A percentile compares a stretch with the other conserved stretches of the same genome.
These are phyloP conservation scores for Exutisphaerella laricina DNA, from an alignment of 2,329 filamentous ascomycete species.

Conservation along the genomic window DNA sequence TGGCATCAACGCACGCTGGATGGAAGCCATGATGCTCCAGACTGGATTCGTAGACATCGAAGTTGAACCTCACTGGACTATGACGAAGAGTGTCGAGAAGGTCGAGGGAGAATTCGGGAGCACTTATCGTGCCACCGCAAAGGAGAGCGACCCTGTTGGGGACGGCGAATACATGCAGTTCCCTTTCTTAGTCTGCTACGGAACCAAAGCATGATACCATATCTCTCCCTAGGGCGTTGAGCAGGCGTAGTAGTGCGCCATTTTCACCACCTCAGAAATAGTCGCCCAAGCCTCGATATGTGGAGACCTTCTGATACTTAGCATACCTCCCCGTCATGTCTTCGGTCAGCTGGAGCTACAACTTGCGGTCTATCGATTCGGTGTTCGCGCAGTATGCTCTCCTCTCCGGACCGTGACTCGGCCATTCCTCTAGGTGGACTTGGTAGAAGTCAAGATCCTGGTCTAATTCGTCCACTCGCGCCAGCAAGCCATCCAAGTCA, in stretches of 20 bases:
- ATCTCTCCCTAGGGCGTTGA: no score
- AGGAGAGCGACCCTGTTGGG: constrained; percentile 1
- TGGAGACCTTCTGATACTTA: no score
- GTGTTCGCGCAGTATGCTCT: no score
- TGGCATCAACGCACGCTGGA: constrained; percentile 22
- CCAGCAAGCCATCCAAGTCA: no score
- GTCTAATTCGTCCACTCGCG: no score
- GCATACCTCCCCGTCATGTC: no score
- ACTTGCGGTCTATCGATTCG: no score
- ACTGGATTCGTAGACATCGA: constrained; percentile 22
- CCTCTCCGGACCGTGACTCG: neutral
- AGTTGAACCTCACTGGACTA: constrained; percentile 22
- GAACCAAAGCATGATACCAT: constrained; percentile 14
- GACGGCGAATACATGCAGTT: constrained; percentile 23
- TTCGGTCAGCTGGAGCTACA: constrained; percentile 13
- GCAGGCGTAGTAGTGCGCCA: no score
- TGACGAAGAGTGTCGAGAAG: constrained; percentile 26
- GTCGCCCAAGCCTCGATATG: no score
- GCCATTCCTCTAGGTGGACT: neutral
- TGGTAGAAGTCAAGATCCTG: no score
- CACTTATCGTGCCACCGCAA: constrained; percentile 5
- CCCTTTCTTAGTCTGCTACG: constrained; percentile 26
- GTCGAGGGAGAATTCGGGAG: constrained; percentile 27
- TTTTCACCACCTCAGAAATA: no score
- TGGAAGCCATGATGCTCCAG: constrained; percentile 17